A percentile compares a stretch with the other conserved stretches of the same genome.
Evolutionary conservation across 441 rosid genomes (phyloP).

Genomic region (Populus trichocarpa): DNA sequence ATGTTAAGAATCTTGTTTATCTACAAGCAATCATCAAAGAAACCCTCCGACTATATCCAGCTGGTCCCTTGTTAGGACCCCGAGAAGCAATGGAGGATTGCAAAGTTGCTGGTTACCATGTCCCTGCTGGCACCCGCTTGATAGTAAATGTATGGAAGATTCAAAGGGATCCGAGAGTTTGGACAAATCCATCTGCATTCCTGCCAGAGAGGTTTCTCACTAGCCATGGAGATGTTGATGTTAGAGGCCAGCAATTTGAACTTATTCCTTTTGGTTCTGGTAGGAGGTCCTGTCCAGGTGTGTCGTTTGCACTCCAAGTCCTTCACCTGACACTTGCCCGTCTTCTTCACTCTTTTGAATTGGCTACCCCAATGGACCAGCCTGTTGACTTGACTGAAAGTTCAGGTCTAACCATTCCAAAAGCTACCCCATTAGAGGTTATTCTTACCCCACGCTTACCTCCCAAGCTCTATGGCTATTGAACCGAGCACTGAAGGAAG

Average conservation of each 20-base stretch:
- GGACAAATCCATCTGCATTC: slow-evolving; percentile 39
- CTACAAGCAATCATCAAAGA: slow-evolving; percentile 55
- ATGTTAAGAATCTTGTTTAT: slow-evolving; percentile 42
- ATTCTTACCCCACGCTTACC: slow-evolving; percentile 32
- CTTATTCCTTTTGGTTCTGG: slow-evolving; percentile 40
- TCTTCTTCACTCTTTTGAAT: slow-evolving; percentile 35
- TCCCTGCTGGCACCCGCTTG: slow-evolving; percentile 46
- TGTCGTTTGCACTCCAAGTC: slow-evolving; percentile 24
- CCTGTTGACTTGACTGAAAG: slow-evolving; percentile 37
- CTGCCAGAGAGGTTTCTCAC: slow-evolving; percentile 39
- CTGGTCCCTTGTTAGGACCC: slow-evolving; percentile 45
- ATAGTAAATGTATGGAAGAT: slow-evolving; percentile 52
- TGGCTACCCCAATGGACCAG: slow-evolving; percentile 15
- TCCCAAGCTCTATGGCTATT: slow-evolving; percentile 16
- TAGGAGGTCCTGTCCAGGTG: slow-evolving; percentile 39
- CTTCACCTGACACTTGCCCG: slow-evolving; percentile 32
- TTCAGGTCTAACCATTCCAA: slow-evolving; percentile 28
- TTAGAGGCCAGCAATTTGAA: slow-evolving; percentile 24
- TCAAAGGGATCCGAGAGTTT: slow-evolving; percentile 41
- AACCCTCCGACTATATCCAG: slow-evolving; percentile 54
- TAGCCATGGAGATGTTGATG: slow-evolving; percentile 25
- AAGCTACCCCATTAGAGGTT: slow-evolving; percentile 38
- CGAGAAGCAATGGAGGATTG: slow-evolving; percentile 51
- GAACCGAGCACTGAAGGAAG: slow-evolving; percentile 9
- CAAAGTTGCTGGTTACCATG: slow-evolving; percentile 38